Percentiles rank a stretch among this genome's conserved stretches.
These are phyloP conservation scores for Podaxis mareebaensis DNA, from an alignment of 768 basidiomycete species.

Conservation along the genomic window DNA sequence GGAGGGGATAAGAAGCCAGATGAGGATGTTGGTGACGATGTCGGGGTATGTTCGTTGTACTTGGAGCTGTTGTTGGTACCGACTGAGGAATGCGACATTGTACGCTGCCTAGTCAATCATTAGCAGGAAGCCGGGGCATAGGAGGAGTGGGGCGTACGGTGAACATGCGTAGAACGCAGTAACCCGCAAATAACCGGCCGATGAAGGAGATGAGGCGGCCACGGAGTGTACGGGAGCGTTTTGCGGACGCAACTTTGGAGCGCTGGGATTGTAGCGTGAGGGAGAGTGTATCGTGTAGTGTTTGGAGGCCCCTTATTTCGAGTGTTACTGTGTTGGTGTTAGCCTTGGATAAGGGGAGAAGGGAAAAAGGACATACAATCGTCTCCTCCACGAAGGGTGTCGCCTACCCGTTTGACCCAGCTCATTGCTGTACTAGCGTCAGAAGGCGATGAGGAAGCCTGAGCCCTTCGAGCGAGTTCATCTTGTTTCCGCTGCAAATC, in stretches of 20 bases:
- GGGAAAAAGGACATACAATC: conserved; percentile 30
- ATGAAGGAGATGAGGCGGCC: conserved; percentile 50
- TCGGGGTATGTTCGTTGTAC: conserved; percentile 37
- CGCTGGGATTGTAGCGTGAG: conserved; percentile 54
- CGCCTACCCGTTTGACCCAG: conserved; percentile 53
- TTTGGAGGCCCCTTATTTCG: conserved; percentile 65
- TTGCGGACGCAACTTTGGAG: conserved; percentile 45
- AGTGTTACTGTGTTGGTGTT: conserved; percentile 37
- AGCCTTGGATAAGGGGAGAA: neutral
- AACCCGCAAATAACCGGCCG: conserved; percentile 60
- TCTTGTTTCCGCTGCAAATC: conserved; percentile 42
- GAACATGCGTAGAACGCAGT: conserved; percentile 63
- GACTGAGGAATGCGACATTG: conserved; percentile 47
- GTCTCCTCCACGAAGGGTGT: conserved; percentile 50
- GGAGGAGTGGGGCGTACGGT: conserved; percentile 44
- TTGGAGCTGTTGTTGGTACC: conserved; percentile 28
- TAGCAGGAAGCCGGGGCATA: neutral
- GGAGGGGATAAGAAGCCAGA: conserved; percentile 33
- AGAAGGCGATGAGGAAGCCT: conserved; percentile 16
- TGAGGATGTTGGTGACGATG: conserved; percentile 35
- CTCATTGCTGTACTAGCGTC: neutral
- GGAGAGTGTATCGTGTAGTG: conserved; percentile 68
- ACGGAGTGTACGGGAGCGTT: conserved; percentile 53
- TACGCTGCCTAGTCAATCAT: conserved; percentile 27
- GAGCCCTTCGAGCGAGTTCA: conserved; percentile 21